phyloP scores from a whole-genome alignment of 2,329 filamentous ascomycete species.

The Colletotrichum higginsianum region DNA sequence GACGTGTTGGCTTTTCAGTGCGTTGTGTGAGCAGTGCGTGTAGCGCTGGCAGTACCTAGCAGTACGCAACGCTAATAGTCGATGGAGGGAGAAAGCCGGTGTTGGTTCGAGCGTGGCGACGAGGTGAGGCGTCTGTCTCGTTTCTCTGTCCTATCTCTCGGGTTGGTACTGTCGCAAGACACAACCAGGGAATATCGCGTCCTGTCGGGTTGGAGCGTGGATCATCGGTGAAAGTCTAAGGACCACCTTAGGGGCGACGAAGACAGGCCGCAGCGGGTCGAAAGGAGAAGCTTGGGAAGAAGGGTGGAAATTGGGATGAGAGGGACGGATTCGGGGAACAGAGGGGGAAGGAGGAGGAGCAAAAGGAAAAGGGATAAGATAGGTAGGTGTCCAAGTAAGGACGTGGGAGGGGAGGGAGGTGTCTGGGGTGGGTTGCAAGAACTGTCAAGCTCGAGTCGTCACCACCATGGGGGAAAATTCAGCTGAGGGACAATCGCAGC shows the following conservation, averaged over 20 bases:
- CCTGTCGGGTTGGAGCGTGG: slow-evolving; percentile 1
- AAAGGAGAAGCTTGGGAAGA: not conserved
- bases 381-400: not conserved
- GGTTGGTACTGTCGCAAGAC: slow-evolving; percentile 7
- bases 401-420: not conserved
- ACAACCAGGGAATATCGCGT: not conserved
- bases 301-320: not conserved
- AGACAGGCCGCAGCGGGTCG: not conserved
- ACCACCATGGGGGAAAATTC: not conserved
- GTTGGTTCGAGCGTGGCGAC: not conserved
- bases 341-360: not conserved
- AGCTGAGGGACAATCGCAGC: not conserved
- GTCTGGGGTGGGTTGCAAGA: not conserved
- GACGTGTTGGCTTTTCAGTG: slow-evolving; percentile 1
- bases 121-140: not conserved
- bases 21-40: slow-evolving; percentile 1
- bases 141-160: not conserved
- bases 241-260: not conserved
- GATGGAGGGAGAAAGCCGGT: not conserved
- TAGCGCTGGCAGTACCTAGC: slow-evolving; percentile 11
- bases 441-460: slow-evolving; percentile 3
- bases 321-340: not conserved
- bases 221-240: not conserved
- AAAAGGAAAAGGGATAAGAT: not conserved
- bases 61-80: slow-evolving; percentile 7